Evolutionary conservation across 306 rosid genomes (phyloP).

Genomic region (Cucurbita maxima): DNA sequence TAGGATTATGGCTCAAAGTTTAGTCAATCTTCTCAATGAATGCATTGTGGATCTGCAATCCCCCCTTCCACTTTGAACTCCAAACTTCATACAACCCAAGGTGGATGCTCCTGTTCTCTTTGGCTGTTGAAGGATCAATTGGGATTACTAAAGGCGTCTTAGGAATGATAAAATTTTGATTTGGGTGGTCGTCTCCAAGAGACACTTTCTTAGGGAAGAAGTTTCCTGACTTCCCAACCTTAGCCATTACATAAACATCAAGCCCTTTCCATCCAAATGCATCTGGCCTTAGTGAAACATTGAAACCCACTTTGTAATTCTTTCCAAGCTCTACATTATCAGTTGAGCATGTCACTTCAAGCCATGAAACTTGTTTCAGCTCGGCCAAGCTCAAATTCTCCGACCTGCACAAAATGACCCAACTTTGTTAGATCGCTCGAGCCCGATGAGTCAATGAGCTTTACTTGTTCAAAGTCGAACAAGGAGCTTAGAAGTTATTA

Average conservation of each 20-base stretch:
- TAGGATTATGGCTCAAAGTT: neutral
- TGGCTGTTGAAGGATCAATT: neutral
- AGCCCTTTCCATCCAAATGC: conserved; percentile 57
- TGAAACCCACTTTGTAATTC: conserved; percentile 13
- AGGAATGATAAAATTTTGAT: neutral
- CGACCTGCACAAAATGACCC: neutral
- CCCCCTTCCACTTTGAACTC: conserved; percentile 10
- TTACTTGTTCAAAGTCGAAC: too few relatives aligned
- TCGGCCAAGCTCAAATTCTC: conserved; percentile 9
- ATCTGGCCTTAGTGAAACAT: conserved; percentile 8
- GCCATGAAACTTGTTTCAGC: conserved; percentile 65
- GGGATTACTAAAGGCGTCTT: neutral
- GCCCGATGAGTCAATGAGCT: too few relatives aligned
- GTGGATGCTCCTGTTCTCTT: neutral
- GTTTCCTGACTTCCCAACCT: conserved; percentile 25
- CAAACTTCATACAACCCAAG: conserved; percentile 12
- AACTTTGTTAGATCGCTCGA: too few relatives aligned
- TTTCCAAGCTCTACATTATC: rapidly evolving
- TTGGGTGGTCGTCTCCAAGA: neutral
- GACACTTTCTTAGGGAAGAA: conserved; percentile 2
- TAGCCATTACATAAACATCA: conserved; percentile 5
- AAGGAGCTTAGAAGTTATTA: too few relatives aligned
- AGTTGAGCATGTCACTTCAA: conserved; percentile 41
- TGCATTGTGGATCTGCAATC: conserved; percentile 3
- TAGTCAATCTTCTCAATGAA: neutral